Conservation (phyloP, 495 filamentous ascomycete species). For the Podospora bellae-mahoneyi region DNA sequence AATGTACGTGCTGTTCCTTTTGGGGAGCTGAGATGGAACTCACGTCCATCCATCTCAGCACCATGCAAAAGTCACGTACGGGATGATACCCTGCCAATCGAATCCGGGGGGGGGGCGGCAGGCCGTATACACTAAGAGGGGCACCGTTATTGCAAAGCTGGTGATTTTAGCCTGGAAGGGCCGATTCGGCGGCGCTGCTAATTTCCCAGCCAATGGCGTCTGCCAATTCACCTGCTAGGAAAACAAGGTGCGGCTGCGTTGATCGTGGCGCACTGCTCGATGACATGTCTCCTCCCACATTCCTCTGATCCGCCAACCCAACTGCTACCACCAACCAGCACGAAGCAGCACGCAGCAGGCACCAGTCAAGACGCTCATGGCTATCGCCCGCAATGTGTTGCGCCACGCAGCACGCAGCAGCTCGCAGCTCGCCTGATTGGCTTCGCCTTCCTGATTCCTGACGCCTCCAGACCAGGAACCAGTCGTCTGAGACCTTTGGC, state of each 20-base stretch:
- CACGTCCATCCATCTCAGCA: constrained; percentile 13
- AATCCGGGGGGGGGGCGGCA: constrained; percentile 34
- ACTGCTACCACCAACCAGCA: background rate
- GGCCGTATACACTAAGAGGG: constrained; percentile 27
- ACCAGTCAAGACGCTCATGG: constrained; percentile 8
- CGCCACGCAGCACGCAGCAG: background rate
- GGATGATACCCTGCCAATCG: constrained; percentile 35
- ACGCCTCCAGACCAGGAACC: constrained; percentile 1
- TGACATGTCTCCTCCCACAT: background rate
- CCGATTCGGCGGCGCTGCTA: constrained; percentile 33
- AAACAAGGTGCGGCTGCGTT: constrained; percentile 43
- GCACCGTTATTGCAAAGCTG: constrained; percentile 27
- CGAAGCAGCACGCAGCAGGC: background rate
- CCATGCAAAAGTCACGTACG: constrained; percentile 32
- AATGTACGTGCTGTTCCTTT: background rate
- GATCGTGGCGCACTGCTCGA: constrained; percentile 31
- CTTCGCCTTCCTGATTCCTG: background rate
- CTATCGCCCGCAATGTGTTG: background rate
- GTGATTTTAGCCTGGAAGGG: constrained; percentile 42
- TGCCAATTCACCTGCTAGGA: constrained; percentile 27
- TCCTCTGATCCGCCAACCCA: background rate
- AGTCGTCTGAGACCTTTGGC: background rate
- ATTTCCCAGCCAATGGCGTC: constrained; percentile 34
- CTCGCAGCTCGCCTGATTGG: constrained; percentile 1
- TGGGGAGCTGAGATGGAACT: constrained; percentile 16